Conservation (phyloP, 768 basidiomycete genomes). For the Naganishia vishniacii region DNA sequence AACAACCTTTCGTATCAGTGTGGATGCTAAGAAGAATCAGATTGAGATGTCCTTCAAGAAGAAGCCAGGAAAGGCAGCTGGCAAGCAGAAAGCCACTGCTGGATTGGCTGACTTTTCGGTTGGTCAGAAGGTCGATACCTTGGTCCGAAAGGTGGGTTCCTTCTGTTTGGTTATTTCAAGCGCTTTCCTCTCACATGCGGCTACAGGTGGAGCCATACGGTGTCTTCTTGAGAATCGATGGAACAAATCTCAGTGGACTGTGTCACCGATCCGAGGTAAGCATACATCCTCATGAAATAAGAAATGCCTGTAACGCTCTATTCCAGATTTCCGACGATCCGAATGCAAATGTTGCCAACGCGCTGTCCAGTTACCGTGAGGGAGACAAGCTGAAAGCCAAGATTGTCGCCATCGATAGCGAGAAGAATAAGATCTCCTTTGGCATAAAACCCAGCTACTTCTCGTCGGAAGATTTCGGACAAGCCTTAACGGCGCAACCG, state of each 20-base stretch:
- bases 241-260: conserved; percentile 74
- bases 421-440: conserved; percentile 73
- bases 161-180: neutral
- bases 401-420: conserved; percentile 66
- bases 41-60: conserved; percentile 83
- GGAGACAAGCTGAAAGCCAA: conserved; percentile 79
- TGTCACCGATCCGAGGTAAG: conserved; percentile 82
- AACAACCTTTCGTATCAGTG: conserved; percentile 51
- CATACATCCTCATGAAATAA: conserved; percentile 50
- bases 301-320: conserved; percentile 28
- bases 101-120: conserved; percentile 58
- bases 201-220: conserved; percentile 70
- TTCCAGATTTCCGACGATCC: conserved; percentile 69
- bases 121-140: conserved; percentile 74
- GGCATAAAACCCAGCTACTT: conserved; percentile 85
- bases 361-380: conserved; percentile 73
- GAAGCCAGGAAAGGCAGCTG: conserved; percentile 36
- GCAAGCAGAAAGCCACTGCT: conserved; percentile 34
- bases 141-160: conserved; percentile 57
- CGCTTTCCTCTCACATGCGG: neutral
- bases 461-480: conserved; percentile 58
- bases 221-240: conserved; percentile 85
- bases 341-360: conserved; percentile 69
- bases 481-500: conserved; percentile 31
- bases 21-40: conserved; percentile 66